phyloP scores from a whole-genome alignment of 306 rosid genomes.

The Phaseolus lunatus region DNA sequence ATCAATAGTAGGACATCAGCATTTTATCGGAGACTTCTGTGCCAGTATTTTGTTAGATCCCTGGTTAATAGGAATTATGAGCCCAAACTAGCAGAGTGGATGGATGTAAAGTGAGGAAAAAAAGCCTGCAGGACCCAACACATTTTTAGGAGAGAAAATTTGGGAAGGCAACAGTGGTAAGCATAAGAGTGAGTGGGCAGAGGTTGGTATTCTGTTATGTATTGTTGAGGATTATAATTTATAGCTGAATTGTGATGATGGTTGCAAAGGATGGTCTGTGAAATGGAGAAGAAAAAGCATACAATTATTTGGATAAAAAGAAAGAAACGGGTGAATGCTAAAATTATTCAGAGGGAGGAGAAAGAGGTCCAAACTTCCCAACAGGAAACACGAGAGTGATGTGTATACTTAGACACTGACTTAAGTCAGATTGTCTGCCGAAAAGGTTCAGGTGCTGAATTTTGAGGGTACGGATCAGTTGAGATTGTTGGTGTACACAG shows the following conservation, averaged over 20 bases:
- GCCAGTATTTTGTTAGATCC: neutral
- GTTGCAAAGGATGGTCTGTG: neutral
- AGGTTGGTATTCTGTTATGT: neutral
- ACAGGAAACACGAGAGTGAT: neutral
- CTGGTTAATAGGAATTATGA: neutral
- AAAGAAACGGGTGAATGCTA: neutral
- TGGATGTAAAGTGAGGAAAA: neutral
- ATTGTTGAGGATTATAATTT: neutral
- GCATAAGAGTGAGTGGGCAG: neutral
- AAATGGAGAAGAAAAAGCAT: neutral
- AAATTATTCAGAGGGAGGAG: neutral
- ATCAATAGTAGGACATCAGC: slow-evolving; percentile 7
- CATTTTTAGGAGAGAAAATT: neutral
- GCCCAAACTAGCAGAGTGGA: neutral
- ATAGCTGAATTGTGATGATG: too few species aligned
- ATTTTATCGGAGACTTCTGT: neutral
- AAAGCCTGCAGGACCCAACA: neutral
- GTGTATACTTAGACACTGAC: neutral
- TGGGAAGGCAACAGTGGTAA: neutral
- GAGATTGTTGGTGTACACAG: neutral
- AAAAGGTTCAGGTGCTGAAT: neutral
- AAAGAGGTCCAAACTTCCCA: neutral
- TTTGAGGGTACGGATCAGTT: neutral
- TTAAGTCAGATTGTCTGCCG: neutral
- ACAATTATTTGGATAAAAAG: neutral